Base-by-base conservation (phyloP, 139 green algal species). In the Chlorella sp. region DNA sequence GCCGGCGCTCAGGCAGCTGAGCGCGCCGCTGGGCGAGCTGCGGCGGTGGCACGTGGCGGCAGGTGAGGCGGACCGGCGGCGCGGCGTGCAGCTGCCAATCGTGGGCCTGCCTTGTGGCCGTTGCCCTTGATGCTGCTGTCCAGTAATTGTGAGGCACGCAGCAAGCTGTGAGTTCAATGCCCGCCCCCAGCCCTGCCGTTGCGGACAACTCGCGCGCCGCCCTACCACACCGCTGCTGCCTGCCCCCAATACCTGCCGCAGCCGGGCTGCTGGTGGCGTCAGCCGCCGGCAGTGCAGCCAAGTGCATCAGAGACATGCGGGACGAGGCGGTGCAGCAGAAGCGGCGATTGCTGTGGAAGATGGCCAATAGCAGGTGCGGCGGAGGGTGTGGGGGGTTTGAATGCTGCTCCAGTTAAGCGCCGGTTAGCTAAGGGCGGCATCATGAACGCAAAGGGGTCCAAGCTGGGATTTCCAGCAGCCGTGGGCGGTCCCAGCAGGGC, bases 11-110 rank as follows among this genome's bases (percentile, higher is more conserved):
- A 81, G 82, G 0, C 71, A 74, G 5, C 74, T 89, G 1, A 80
- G 74, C 41, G 71, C 82, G 30, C 70, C 87, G 1, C 51, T 89
- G 9, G 81, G 91, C 28, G 57, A n/a, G n/a, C n/a, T 95, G 39
- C 81, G 87, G 32, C 88, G 93, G 70, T 97, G 91, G 92, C 94
- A 97, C 72, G 28, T 93, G 1, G 92, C 85, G 1, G 36, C 94
- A 65, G 93, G 94, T 96, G 83, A 88, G 94, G 13, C 9, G 21
- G 63, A 41, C 25, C 4, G 51, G 23, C 23, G 21, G 36, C 32
- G 13, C 13, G 36, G 20, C 25, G 28, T 17, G 15, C 23, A 20
- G 39, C 1, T 7, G 36, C 28, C 26, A 34, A 25, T 21, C n/a
- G 32, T 26, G 1, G n/a, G 38, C 62, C 23, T 1, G 36, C 16